Conservation (phyloP, 345 rosid genomes). For the Syzygium aqueum region DNA sequence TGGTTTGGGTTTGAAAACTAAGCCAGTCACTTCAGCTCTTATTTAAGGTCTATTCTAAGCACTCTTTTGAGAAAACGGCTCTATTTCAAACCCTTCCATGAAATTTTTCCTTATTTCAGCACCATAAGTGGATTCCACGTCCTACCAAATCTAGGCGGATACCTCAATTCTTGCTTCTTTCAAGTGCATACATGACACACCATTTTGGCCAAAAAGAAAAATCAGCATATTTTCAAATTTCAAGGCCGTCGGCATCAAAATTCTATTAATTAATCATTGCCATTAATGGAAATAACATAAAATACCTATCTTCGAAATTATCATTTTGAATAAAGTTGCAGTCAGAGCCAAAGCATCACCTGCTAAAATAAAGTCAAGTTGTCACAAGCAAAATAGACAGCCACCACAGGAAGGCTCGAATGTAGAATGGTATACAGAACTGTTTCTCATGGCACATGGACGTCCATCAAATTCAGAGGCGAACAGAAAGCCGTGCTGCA, state of each 20-base stretch:
- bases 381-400: background rate
- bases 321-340: background rate
- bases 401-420: background rate
- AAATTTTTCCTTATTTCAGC: too few species aligned
- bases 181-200: background rate
- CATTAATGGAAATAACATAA: background rate
- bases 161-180: background rate
- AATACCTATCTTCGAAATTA: background rate
- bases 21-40: background rate
- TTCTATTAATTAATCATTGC: background rate
- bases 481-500: background rate
- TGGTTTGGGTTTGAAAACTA: background rate
- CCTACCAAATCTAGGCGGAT: background rate
- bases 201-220: background rate
- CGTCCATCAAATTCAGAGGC: background rate
- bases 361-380: background rate
- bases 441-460: background rate
- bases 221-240: background rate
- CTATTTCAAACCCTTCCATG: background rate
- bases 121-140: background rate
- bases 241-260: background rate
- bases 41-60: background rate
- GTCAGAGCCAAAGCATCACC: background rate
- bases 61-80: background rate
- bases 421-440: background rate